phyloP scores from a whole-genome alignment of 352 stramenopile genomes.

The Saprolegnia parasitica region DNA sequence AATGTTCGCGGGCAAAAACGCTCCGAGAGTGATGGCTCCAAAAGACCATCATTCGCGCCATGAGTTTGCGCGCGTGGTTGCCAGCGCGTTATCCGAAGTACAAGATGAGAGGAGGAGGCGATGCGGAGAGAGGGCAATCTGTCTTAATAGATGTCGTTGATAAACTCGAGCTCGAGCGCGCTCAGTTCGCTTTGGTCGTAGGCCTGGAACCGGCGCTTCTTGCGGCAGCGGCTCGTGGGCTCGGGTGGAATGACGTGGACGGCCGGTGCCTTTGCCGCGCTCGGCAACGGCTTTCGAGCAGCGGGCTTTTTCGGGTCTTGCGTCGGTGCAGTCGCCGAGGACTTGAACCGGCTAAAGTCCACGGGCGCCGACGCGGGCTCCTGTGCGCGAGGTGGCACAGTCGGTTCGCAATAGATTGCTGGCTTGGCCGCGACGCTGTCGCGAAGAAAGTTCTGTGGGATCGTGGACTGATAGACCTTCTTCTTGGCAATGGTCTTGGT shows the following conservation, averaged over 20 bases:
- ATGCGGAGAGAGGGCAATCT: background rate
- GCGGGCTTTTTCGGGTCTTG: too few relatives aligned
- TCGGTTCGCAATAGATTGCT: too few relatives aligned
- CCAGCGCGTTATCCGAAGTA: conserved; percentile 5
- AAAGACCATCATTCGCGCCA: background rate
- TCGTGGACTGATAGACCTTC: conserved; percentile 11
- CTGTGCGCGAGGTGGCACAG: too few relatives aligned
- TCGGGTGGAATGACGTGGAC: background rate
- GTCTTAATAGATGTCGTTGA: conserved; percentile 24
- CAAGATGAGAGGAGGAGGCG: background rate
- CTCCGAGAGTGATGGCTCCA: background rate
- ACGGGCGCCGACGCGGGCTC: background rate
- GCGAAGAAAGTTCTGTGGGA: conserved; percentile 7
- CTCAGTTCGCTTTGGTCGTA: background rate
- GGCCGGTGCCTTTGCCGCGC: too few relatives aligned
- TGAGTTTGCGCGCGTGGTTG: background rate
- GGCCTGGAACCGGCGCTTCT: background rate
- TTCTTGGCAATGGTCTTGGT: background rate
- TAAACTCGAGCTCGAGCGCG: conserved; percentile 18
- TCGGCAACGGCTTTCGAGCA: too few relatives aligned
- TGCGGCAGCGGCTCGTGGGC: background rate
- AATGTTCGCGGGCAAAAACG: background rate
- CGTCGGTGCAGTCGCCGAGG: too few relatives aligned
- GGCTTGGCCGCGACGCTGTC: too few relatives aligned
- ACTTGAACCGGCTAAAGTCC: background rate